phyloP scores from a whole-genome alignment of 441 rosid genomes.

The Cnidoscolus chayamansa region DNA sequence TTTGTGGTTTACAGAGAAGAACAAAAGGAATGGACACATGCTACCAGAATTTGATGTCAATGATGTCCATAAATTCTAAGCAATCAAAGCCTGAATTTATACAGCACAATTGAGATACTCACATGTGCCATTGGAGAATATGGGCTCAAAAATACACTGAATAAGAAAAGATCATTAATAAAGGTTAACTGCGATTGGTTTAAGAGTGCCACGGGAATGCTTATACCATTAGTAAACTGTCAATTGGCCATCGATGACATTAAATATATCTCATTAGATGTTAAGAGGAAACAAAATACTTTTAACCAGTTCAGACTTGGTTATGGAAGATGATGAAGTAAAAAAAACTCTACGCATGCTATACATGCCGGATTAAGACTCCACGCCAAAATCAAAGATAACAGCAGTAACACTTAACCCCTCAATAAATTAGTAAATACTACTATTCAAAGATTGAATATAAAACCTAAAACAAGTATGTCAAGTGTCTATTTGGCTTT shows the following conservation, averaged over 20 bases:
- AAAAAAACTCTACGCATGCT: background rate
- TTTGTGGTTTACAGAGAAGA: background rate
- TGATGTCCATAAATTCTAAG: background rate
- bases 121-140: background rate
- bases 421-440: too few relatives aligned
- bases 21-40: background rate
- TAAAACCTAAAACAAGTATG: background rate
- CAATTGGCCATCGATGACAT: too few relatives aligned
- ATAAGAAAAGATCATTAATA: too few relatives aligned
- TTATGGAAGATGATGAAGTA: background rate
- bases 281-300: background rate
- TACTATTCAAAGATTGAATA: background rate
- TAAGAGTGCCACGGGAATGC: too few relatives aligned
- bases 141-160: background rate
- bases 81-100: too few relatives aligned
- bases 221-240: too few relatives aligned
- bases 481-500: background rate
- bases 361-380: background rate
- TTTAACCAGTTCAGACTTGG: background rate
- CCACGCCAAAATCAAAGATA: background rate
- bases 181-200: too few relatives aligned
- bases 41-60: background rate
- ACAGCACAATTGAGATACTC: background rate
- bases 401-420: too few relatives aligned
- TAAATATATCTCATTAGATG: background rate